phyloP scores from a whole-genome alignment of 805 yeast species.

The Candida insectorum region DNA sequence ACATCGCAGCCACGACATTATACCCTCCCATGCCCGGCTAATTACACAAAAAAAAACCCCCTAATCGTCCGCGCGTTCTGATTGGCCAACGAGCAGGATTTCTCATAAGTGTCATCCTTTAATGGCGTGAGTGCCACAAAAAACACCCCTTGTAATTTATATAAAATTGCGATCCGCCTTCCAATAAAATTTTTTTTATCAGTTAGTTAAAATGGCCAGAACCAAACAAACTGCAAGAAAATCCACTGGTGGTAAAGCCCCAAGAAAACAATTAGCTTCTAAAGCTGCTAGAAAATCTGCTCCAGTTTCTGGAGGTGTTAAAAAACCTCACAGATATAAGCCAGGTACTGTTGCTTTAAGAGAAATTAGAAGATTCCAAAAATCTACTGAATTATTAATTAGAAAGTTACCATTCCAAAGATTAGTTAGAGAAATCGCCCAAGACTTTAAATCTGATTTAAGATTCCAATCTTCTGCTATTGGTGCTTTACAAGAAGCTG shows the following conservation, averaged over 20 bases:
- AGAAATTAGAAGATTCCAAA: constrained; percentile 97
- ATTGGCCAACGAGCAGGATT: too few relatives aligned
- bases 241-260: constrained; percentile 94
- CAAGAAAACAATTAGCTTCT: constrained; percentile 90
- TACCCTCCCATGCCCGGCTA: too few relatives aligned
- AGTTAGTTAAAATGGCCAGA: constrained; percentile 63
- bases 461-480: constrained; percentile 97
- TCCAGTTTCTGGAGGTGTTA: constrained; percentile 89
- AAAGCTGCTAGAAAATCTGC: constrained; percentile 93
- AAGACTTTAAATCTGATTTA: constrained; percentile 87
- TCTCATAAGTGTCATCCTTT: too few relatives aligned
- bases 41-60: too few relatives aligned
- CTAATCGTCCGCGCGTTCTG: too few relatives aligned
- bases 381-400: constrained; percentile 90
- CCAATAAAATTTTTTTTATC: constrained; percentile 1
- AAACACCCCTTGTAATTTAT: too few relatives aligned
- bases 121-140: too few relatives aligned
- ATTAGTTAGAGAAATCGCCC: constrained; percentile 93
- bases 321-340: constrained; percentile 94
- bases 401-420: constrained; percentile 97
- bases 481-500: constrained; percentile 97
- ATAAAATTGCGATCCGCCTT: too few relatives aligned
- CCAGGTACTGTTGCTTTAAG: constrained; percentile 96
- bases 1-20: too few relatives aligned
- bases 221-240: constrained; percentile 93